Percentiles rank a stretch among this genome's conserved stretches.
Evolutionary conservation across 495 filamentous ascomycete species (phyloP).

Genomic region (Lophium mytilinum): DNA sequence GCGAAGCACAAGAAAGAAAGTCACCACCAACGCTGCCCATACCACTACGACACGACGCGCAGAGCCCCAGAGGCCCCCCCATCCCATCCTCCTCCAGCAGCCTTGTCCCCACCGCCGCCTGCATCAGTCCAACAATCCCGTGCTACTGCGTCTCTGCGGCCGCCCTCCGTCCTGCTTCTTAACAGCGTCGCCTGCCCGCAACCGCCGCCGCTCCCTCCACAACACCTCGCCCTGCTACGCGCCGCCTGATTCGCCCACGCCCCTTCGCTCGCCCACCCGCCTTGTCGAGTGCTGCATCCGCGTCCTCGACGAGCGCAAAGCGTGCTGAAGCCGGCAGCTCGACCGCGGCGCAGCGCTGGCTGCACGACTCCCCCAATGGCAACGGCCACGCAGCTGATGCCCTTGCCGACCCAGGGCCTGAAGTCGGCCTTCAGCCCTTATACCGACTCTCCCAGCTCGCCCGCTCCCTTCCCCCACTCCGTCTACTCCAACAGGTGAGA

Average conservation of each 20-base stretch:
- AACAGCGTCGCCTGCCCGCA: neutral
- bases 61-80: too few relatives aligned
- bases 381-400: slow-evolving; percentile 32
- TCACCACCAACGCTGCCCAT: too few relatives aligned
- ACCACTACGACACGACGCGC: too few relatives aligned
- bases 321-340: neutral
- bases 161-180: neutral
- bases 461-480: slow-evolving; percentile 39
- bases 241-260: neutral
- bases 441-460: slow-evolving; percentile 49
- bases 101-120: too few relatives aligned
- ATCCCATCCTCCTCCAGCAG: too few relatives aligned
- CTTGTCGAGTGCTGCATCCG: neutral
- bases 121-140: too few relatives aligned
- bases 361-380: slow-evolving; percentile 11
- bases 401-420: slow-evolving; percentile 35
- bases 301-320: neutral
- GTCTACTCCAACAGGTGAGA: slow-evolving; percentile 45
- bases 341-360: slow-evolving; percentile 11
- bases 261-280: slow-evolving; percentile 1
- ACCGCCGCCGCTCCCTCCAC: neutral
- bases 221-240: neutral
- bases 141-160: neutral
- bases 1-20: neutral
- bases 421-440: slow-evolving; percentile 53